Percentiles rank a stretch among this genome's conserved stretches.
Evolutionary conservation across 495 filamentous ascomycete species (phyloP).

Genomic region (Penicillium paradoxum): DNA sequence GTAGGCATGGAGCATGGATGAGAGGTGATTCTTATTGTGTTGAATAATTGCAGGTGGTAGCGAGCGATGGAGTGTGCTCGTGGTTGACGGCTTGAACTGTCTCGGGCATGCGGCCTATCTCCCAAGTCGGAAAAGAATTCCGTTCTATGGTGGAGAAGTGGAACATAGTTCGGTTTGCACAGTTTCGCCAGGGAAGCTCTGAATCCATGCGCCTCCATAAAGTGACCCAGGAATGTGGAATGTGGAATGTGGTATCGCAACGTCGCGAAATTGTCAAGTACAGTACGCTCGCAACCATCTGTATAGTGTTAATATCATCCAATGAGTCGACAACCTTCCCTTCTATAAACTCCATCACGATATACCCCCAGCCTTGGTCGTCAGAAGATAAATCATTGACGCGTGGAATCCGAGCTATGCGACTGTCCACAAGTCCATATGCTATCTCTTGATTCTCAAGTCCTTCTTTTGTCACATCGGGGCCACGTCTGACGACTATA

Average conservation of each 20-base stretch:
- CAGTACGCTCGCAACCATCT: conserved; percentile 20
- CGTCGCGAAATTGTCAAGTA: conserved; percentile 19
- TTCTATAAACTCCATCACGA: conserved; percentile 32
- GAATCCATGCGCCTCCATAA: conserved; percentile 12
- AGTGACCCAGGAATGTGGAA: conserved; percentile 17
- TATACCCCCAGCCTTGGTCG: conserved; percentile 22
- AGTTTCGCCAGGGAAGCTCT: no score
- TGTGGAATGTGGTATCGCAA: no score
- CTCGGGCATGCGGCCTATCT: no score
- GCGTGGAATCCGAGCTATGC: conserved; percentile 27
- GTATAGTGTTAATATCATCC: conserved; percentile 12
- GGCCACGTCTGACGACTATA: conserved; percentile 17
- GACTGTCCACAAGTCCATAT: conserved; percentile 24
- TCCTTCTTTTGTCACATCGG: conserved; percentile 25
- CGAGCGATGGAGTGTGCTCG: no score
- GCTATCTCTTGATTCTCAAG: conserved; percentile 25
- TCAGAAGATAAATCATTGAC: conserved; percentile 27
- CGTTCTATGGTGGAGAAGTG: no score
- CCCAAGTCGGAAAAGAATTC: no score
- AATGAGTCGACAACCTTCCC: conserved; percentile 23
- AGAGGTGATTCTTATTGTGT: no score
- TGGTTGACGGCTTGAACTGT: no score
- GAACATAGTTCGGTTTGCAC: no score
- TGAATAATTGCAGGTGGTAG: no score
- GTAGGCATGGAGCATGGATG: no score